Evolutionary conservation across 2,329 filamentous ascomycete species (phyloP).

Genomic region (Paradendryphiella salina): DNA sequence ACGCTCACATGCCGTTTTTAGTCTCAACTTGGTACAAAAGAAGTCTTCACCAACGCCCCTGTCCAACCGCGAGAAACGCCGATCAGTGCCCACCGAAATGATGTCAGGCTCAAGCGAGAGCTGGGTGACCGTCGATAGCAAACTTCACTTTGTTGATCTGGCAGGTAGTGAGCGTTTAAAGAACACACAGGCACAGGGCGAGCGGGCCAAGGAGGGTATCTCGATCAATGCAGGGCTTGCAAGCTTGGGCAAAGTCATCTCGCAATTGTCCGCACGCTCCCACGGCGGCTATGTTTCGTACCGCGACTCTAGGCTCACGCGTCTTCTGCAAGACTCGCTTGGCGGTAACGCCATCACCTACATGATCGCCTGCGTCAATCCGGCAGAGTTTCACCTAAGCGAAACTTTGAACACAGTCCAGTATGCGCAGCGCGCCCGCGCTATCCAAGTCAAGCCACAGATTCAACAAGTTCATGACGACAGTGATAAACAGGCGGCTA

Average conservation of each 20-base stretch:
- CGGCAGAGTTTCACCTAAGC: slow-evolving; percentile 93
- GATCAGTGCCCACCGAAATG: slow-evolving; percentile 82
- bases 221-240: slow-evolving; percentile 97
- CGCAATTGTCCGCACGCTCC: slow-evolving; percentile 89
- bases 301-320: slow-evolving; percentile 94
- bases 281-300: slow-evolving; percentile 92
- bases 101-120: slow-evolving; percentile 63
- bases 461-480: slow-evolving; percentile 91
- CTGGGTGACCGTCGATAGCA: slow-evolving; percentile 90
- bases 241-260: slow-evolving; percentile 95
- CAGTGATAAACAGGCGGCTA: slow-evolving; percentile 88
- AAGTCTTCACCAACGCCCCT: slow-evolving; percentile 60
- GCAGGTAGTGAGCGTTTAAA: slow-evolving; percentile 96
- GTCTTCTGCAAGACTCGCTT: slow-evolving; percentile 91
- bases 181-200: slow-evolving; percentile 93
- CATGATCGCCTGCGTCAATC: slow-evolving; percentile 98
- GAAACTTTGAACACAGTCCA: slow-evolving; percentile 96
- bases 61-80: slow-evolving; percentile 74
- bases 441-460: slow-evolving; percentile 95
- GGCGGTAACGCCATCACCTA: slow-evolving; percentile 98
- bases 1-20: slow-evolving; percentile 96
- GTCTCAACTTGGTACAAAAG: slow-evolving; percentile 86
- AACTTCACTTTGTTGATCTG: slow-evolving; percentile 96
- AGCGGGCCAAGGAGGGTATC: slow-evolving; percentile 92
- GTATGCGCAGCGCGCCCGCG: slow-evolving; percentile 92